Percentiles rank a stretch among this genome's conserved stretches.
Conservation (phyloP, 345 rosid species). For the Salix dunnii region DNA sequence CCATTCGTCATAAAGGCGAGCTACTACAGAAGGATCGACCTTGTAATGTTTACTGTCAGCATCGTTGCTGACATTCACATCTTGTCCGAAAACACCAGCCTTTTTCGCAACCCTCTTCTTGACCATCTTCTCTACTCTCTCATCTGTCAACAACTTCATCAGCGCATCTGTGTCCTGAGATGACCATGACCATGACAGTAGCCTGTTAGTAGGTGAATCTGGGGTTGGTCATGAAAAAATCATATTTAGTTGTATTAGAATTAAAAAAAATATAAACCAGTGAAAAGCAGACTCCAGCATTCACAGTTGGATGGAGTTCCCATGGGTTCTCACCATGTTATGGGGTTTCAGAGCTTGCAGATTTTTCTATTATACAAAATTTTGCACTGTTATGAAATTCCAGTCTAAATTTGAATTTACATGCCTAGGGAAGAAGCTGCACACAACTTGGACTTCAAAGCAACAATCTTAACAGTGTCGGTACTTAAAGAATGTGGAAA, state of each 20-base stretch:
- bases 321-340: too few relatives aligned
- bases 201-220: background rate
- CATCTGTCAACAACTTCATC: conserved; percentile 67
- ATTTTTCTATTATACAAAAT: too few relatives aligned
- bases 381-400: too few relatives aligned
- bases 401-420: too few relatives aligned
- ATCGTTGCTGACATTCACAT: conserved; percentile 32
- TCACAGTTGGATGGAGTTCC: too few relatives aligned
- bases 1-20: conserved; percentile 76
- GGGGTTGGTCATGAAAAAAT: background rate
- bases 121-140: conserved; percentile 68
- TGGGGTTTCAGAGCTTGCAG: too few relatives aligned
- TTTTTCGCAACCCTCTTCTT: conserved; percentile 81
- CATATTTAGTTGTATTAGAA: background rate
- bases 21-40: conserved; percentile 59
- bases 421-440: too few relatives aligned
- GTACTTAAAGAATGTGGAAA: too few relatives aligned
- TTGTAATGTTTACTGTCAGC: conserved; percentile 31
- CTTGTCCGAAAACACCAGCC: conserved; percentile 65
- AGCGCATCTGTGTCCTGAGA: conserved; percentile 62
- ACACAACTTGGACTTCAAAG: too few relatives aligned
- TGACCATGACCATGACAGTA: background rate
- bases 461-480: too few relatives aligned
- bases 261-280: background rate
- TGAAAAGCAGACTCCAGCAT: background rate